phyloP scores from a whole-genome alignment of 352 stramenopile genomes.

The Halophytophthora polymorphica region DNA sequence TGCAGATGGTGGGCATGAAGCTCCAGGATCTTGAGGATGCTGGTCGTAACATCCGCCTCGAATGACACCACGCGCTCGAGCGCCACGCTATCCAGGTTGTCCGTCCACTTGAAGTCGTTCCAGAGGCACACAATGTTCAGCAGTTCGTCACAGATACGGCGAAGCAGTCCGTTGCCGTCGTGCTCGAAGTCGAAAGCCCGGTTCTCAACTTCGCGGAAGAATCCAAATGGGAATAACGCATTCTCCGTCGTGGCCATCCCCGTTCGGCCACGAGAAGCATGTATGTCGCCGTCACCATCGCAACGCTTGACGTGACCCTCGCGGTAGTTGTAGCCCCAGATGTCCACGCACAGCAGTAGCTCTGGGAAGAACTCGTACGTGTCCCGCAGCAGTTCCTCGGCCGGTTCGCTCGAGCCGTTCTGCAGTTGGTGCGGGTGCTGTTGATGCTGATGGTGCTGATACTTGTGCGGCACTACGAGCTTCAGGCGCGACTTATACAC shows the following conservation, averaged over 20 bases:
- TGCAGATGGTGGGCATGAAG: constrained; percentile 56
- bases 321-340: constrained; percentile 54
- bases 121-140: constrained; percentile 70
- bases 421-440: constrained; percentile 22
- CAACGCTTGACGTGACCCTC: constrained; percentile 29
- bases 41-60: constrained; percentile 54
- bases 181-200: constrained; percentile 64
- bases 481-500: constrained; percentile 71
- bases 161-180: constrained; percentile 52
- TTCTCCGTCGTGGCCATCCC: constrained; percentile 5
- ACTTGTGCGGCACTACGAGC: constrained; percentile 53
- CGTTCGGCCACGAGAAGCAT: constrained; percentile 6
- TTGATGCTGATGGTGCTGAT: constrained; percentile 24
- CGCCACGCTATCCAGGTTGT: constrained; percentile 42
- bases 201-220: constrained; percentile 41
- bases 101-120: constrained; percentile 78
- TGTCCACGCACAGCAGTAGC: constrained; percentile 59
- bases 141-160: constrained; percentile 71
- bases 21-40: constrained; percentile 61
- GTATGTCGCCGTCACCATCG: constrained; percentile 1
- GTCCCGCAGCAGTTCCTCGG: constrained; percentile 53
- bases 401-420: constrained; percentile 12
- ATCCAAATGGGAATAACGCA: constrained; percentile 34
- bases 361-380: constrained; percentile 73
- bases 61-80: constrained; percentile 56